Percentiles rank a stretch among this genome's conserved stretches.
Evolutionary conservation across 1,139 yeast species (phyloP).

Genomic region (Suhomyces taliae): DNA sequence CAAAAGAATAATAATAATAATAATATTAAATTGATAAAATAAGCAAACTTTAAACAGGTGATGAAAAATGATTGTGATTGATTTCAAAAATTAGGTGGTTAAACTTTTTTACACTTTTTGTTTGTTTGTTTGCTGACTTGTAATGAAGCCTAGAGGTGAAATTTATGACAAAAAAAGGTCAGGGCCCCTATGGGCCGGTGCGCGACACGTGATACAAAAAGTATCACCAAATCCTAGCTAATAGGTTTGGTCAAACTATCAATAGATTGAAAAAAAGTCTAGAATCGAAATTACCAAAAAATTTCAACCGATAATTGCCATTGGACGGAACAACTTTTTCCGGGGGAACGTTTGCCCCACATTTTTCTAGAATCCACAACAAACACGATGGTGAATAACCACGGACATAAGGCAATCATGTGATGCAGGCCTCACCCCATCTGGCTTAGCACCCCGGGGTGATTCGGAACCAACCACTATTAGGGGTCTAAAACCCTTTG

Average conservation of each 20-base stretch:
- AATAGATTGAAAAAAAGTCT: not conserved
- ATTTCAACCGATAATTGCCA: not conserved
- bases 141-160: too few species aligned
- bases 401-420: constrained; percentile 4
- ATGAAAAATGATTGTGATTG: too few species aligned
- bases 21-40: too few species aligned
- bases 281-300: not conserved
- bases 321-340: too few species aligned
- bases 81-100: too few species aligned
- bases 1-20: too few species aligned
- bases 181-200: not conserved
- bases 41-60: too few species aligned
- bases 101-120: too few species aligned
- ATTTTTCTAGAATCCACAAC: not conserved
- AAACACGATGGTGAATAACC: too few species aligned
- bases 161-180: not conserved
- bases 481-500: too few species aligned
- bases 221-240: not conserved
- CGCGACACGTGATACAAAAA: not conserved
- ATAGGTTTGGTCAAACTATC: not conserved
- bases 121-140: too few species aligned
- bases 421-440: not conserved
- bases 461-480: not conserved
- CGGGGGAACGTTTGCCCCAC: not conserved
- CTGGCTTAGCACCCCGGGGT: not conserved